Conservation (phyloP, 2,329 filamentous ascomycete genomes). For the Penicillium sclerotiorum region DNA sequence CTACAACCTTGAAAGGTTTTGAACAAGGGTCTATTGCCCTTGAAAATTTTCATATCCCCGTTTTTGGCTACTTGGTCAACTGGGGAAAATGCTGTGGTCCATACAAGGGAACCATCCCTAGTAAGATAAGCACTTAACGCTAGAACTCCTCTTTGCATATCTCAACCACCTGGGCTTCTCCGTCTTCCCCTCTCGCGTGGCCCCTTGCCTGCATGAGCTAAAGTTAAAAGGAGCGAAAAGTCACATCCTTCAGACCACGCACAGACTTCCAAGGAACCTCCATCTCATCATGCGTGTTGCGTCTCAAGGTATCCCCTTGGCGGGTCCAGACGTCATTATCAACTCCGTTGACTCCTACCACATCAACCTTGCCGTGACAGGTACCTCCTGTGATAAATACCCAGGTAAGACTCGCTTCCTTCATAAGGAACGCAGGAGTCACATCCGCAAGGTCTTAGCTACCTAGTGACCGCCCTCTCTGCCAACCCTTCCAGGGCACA, state of each 20-base stretch:
- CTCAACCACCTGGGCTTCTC: too few species aligned
- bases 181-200: constrained; percentile 15
- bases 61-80: too few species aligned
- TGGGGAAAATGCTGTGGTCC: too few species aligned
- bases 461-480: constrained; percentile 7
- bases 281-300: constrained; percentile 17
- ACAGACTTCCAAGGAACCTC: not conserved
- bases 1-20: too few species aligned
- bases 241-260: constrained; percentile 6
- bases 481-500: constrained; percentile 5
- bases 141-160: not conserved
- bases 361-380: constrained; percentile 33
- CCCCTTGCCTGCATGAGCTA: too few species aligned
- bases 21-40: too few species aligned
- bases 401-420: constrained; percentile 35
- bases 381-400: constrained; percentile 42
- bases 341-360: constrained; percentile 31
- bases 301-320: constrained; percentile 8
- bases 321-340: constrained; percentile 22
- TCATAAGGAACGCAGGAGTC: not conserved
- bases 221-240: constrained; percentile 1
- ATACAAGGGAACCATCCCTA: too few species aligned
- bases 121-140: too few species aligned
- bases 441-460: not conserved
- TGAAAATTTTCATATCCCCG: too few species aligned